Evolutionary conservation across 306 rosid genomes (phyloP), one percentile per base, ranked within the genome.

Genomic region (Carpinus fangiana): DNA sequence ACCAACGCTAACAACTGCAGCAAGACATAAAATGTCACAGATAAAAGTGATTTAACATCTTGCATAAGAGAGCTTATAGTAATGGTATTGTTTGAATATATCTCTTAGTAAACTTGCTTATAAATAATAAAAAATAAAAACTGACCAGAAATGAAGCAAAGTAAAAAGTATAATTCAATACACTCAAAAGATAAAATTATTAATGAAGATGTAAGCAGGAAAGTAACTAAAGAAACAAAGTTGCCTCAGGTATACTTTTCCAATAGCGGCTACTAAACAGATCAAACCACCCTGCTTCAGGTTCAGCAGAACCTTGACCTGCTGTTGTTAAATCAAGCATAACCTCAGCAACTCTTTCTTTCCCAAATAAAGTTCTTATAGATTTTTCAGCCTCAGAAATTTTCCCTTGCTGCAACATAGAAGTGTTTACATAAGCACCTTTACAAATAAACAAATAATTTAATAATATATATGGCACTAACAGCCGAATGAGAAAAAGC

Each of bases 281-380:
- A 88, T 95, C 98, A 74, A 93, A 82, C 98, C 98, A 95, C 75
- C 98, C 96, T 3, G 98, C 98, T 81, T 95, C 98, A 48, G 98
- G 88, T 83, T 95, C 98, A 65, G 86, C 76, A 54, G 98, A 91
- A 80, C 98, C 97, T 79, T 88, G 91, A 81, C 84, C 82, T 72
- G 91, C 87, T 34, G 91, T 65, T 75, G 64, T 73, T 76, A 95
- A 87, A 67, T 92, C 97, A 56, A 61, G 70, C 84, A 95, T 87
- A 74, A 92, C 90, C 77, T 81, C 90, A 14, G 84, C 76, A 76
- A 92, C 93, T 86, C 90, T 95, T 82, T 95, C 98, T 76, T 90
- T 91, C 54, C 98, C 98, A 38, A 81, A 91, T 55, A 95, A 82
- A 34, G 85, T 90, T 84, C 86, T 83, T 73, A 91, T 79, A 73